These are phyloP conservation scores for Brachypodium distachyon DNA, from an alignment of 202 grass and related monocot species.

Conservation along the genomic window DNA sequence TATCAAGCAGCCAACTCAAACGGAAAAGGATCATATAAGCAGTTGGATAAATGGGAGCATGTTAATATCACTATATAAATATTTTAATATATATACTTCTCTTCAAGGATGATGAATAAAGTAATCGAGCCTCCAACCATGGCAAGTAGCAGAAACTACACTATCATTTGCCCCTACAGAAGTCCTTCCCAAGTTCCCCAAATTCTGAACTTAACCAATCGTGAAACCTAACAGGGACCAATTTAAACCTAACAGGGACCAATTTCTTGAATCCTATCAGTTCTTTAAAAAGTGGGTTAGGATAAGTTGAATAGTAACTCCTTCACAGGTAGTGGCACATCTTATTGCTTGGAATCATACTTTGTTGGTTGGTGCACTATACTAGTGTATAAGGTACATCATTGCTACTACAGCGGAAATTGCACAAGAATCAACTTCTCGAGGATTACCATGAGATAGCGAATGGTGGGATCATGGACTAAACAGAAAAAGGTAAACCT, in stretches of 20 bases:
- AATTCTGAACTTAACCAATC: background rate
- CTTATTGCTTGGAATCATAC: constrained; percentile 1
- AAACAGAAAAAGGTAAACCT: background rate
- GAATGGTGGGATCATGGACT: background rate
- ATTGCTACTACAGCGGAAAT: background rate
- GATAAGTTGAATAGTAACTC: background rate
- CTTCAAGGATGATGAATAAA: background rate
- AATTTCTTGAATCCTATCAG: background rate
- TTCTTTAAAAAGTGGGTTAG: background rate
- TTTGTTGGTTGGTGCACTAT: background rate
- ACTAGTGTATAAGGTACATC: background rate
- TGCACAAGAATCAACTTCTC: constrained; percentile 2
- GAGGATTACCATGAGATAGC: background rate
- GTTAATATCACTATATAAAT: background rate
- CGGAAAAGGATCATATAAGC: background rate
- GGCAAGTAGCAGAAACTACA: background rate
- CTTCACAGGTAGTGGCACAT: background rate
- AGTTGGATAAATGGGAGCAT: background rate
- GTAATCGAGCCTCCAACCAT: constrained; percentile 1
- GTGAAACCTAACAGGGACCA: background rate
- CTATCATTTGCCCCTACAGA: background rate
- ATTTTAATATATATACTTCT: background rate
- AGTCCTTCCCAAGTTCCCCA: background rate
- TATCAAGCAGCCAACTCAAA: too few species aligned
- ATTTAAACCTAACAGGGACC: too few species aligned